Base-by-base conservation (phyloP, 257 asterid genomes). In the Buddleja alternifolia region DNA sequence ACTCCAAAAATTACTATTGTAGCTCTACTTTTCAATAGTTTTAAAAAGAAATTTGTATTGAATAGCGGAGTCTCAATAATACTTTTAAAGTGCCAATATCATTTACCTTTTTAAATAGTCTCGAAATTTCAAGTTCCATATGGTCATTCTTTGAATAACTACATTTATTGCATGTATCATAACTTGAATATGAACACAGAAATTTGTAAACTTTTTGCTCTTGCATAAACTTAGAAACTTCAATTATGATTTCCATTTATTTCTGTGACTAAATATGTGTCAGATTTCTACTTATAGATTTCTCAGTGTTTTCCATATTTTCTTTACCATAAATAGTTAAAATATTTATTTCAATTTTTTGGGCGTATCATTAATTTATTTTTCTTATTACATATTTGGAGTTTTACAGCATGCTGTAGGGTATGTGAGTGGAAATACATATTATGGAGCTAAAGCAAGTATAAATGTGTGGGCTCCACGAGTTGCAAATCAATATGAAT, bases 391-490 rank as follows among this genome's bases (percentile, higher is more conserved):
- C 37, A 44, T 29, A 1, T 47, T 34, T 48, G 40, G 8, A 20
- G n/a, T 29, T 52, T 25, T 71, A 11, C 83, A 93, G 98, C 97
- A 93, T 84, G 97, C 97, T 3, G 96, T 93, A 32, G 98, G 96
- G 19, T 90, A 85, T 84, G 96, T 86, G 23, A 82, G 66, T 69
- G 96, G 95, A 67, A 76, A 82, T 36, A 67, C 75, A 48, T 93
- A 86, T 46, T 93, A 88, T 69, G 98, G 97, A 25, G 95, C 96
- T 15, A 87, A 90, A 69, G 98, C 95, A 45, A 86, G 90, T 47
- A 75, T 93, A 75, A 93, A 88, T 60, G 98, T 93, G 73, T 93
- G 98, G 98, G 81, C 86, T 2, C 97, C 98, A 1, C 73, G 79
- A 10, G 94, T 93, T 52, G 83, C 78, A 11, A 86, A 77, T 20